Evolutionary conservation across 2,329 filamentous ascomycete genomes (phyloP).

Genomic region (Pyrenophora tritici-repentis): DNA sequence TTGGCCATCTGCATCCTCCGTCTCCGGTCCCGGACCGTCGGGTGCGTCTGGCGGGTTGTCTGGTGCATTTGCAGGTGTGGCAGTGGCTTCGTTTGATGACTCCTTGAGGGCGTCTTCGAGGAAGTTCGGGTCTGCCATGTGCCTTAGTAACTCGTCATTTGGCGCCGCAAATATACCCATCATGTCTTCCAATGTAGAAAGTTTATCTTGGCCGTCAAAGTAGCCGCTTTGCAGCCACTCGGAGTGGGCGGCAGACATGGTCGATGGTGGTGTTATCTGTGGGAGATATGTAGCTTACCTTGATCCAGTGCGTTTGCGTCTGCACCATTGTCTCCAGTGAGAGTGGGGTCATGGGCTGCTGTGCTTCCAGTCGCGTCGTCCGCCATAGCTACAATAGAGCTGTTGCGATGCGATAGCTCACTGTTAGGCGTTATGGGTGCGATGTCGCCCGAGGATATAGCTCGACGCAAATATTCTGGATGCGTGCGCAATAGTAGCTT

Average conservation of each 20-base stretch:
- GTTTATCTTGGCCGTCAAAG: not conserved
- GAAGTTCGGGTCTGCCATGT: conserved; percentile 65
- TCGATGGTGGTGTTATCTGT: not conserved
- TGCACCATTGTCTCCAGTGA: conserved; percentile 30
- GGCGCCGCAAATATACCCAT: not conserved
- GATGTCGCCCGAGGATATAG: conserved; percentile 17
- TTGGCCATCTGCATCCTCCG: conserved; percentile 61
- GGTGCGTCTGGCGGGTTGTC: conserved; percentile 74
- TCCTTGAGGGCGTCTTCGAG: conserved; percentile 50
- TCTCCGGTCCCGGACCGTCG: conserved; percentile 61
- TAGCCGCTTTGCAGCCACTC: not conserved
- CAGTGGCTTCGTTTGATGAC: conserved; percentile 59
- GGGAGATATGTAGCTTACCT: conserved; percentile 31
- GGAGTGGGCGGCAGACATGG: too few species aligned
- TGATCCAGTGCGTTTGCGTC: conserved; percentile 35
- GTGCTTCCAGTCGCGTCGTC: conserved; percentile 41
- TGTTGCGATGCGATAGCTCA: conserved; percentile 27
- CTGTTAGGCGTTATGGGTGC: conserved; percentile 19
- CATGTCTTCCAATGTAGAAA: not conserved
- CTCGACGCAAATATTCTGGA: conserved; percentile 12
- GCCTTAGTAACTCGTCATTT: conserved; percentile 3
- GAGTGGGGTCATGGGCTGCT: conserved; percentile 32
- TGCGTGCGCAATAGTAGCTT: conserved; percentile 13
- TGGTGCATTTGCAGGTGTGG: conserved; percentile 59
- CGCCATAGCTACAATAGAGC: conserved; percentile 35